Evolutionary conservation across 495 filamentous ascomycete species (phyloP), one percentile per base, ranked within the genome.

Genomic region (Penicillium subrubescens): DNA sequence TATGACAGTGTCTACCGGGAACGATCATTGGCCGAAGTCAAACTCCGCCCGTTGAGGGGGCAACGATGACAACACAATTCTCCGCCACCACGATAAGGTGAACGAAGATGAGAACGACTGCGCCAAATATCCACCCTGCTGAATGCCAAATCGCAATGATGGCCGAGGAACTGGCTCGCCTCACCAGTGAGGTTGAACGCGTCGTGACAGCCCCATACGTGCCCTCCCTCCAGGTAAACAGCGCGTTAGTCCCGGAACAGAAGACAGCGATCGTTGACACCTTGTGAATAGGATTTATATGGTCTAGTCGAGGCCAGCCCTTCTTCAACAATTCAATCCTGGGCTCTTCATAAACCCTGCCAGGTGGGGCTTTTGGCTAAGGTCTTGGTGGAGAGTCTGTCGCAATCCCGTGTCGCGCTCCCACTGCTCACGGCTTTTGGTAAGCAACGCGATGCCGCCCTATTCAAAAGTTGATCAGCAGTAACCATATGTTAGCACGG

Each of bases 301-400:
- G 66, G 61, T 8, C 54, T 80, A 10, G 61, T 75, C 1, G 64
- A 75, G 19, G 25, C 66, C 31, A 34, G 60, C 7, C 44, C 73
- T 12, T 15, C 57, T 5, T 23, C 46, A 5, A 59, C 57, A 7
- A 57, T 84, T 4, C 63, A 63, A 5, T 66, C 63, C 0, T 86
- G 83, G 83, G 77, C 74, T 11, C 57, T 68, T 19, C 75, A 71
- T 48, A 85, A 84, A 62, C 76, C 74, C 33, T 85, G 84, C 62
- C 80, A 83, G 60, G 66, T 83, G 23, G 74, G 72, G 2, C 54
- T 73, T 31, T 57, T 86, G 15, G 78, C 70, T 27, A 73, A 79
- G 41, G 67, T 79, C 41, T 62, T 83, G 41, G 68, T 84, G 17
- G 82, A 86, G 48, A 75, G 77, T 8, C 66, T 84, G 10, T 75